phyloP scores from a whole-genome alignment of 2,329 filamentous ascomycete species.

The Aspergillus sclerotialis region DNA sequence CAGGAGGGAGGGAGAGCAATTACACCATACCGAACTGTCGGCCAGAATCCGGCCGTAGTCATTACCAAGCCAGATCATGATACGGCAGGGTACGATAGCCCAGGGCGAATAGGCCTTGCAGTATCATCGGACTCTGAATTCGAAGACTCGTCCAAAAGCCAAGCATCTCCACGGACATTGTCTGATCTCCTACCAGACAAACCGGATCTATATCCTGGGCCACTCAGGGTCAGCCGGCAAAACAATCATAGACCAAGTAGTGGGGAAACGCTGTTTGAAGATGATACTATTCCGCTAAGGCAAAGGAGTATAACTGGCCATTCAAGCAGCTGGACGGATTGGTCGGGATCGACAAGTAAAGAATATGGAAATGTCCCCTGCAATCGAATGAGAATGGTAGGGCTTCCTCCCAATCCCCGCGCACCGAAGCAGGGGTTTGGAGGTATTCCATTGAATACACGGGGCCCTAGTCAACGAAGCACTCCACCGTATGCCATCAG shows the following conservation, averaged over 20 bases:
- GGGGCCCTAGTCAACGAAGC: constrained; percentile 9
- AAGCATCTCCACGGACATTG: constrained; percentile 29
- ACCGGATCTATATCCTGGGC: constrained; percentile 31
- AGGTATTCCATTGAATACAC: no score
- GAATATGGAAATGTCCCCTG: constrained; percentile 3
- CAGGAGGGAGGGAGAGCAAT: constrained; percentile 15
- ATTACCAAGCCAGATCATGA: constrained; percentile 15
- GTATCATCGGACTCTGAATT: constrained; percentile 9
- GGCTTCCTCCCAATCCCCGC: constrained; percentile 29
- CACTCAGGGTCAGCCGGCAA: constrained; percentile 24
- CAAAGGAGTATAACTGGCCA: constrained; percentile 10
- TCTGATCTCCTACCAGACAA: constrained; percentile 31
- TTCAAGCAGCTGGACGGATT: constrained; percentile 6
- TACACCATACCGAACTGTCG: constrained; percentile 9
- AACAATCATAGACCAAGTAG: constrained; percentile 19
- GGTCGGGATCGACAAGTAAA: constrained; percentile 2
- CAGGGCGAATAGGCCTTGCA: constrained; percentile 13
- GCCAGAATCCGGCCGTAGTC: constrained; percentile 14
- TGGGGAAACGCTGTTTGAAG: constrained; percentile 31
- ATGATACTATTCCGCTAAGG: constrained; percentile 19
- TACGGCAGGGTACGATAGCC: constrained; percentile 1
- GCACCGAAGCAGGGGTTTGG: constrained; percentile 24
- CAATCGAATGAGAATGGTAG: constrained; percentile 12
- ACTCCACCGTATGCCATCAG: constrained; percentile 6
- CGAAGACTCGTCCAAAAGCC: constrained; percentile 20